Evolutionary conservation across 495 filamentous ascomycete species (phyloP).

Genomic region (Entonaema liquescens): DNA sequence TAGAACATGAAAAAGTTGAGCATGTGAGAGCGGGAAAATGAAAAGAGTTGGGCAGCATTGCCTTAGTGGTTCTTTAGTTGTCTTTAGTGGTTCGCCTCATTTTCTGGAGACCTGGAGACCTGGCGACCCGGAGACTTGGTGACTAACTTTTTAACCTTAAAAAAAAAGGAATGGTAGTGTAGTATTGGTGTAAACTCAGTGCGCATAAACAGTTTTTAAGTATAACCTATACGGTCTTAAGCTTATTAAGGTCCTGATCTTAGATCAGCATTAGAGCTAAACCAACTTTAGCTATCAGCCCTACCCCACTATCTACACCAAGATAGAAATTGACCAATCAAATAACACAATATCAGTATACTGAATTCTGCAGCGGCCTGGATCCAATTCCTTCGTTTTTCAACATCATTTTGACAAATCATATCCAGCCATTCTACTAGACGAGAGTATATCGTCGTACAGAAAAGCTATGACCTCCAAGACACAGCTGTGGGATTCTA

Average conservation of each 20-base stretch:
- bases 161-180: neutral
- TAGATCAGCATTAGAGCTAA: neutral
- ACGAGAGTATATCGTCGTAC: neutral
- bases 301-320: neutral
- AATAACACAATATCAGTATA: neutral
- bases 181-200: neutral
- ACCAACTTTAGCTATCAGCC: neutral
- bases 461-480: neutral
- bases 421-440: neutral
- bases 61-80: neutral
- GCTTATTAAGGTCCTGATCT: neutral
- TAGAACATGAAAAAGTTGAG: neutral
- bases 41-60: neutral
- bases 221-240: neutral
- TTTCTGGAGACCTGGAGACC: neutral
- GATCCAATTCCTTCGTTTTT: neutral
- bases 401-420: neutral
- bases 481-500: neutral
- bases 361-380: neutral
- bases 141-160: neutral
- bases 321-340: neutral
- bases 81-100: conserved; percentile 2
- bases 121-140: neutral
- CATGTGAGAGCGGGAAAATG: neutral
- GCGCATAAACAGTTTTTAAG: neutral